Base-by-base conservation (phyloP, 805 yeast genomes). In the Spathaspora gorwiae region DNA sequence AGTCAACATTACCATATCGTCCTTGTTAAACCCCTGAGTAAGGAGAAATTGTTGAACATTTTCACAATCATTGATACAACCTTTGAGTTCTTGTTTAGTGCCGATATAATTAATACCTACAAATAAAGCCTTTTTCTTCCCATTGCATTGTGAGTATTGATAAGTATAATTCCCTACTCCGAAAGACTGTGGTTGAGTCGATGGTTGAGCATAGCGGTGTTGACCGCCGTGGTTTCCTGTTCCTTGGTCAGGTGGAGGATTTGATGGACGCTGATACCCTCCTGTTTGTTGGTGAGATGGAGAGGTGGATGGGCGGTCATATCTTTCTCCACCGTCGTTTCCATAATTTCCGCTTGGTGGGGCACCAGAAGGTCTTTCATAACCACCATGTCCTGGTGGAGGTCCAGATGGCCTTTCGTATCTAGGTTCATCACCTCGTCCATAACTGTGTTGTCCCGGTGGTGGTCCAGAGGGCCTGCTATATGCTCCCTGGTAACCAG, bases 41-140 rank as follows among this genome's bases (percentile, higher is more conserved):
- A 69, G 57, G 46, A 80, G 65, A 48, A 74, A 75, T 37, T 55
- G 53, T 42, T 62, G 68, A 72, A 79, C 76, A 63, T 77, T 79
- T 42, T 73, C 63, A 13, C 75, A 88, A 62, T 87, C 96, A 57
- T 88, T 88, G 57, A 88, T 84, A 61, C 95, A 87, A 1, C 96
- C 96, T 37, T 81, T 70, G 39, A 88, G 65, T 49, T 73, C 77
- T 56, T 79, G 83, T 40, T 60, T 62, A 3, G 83, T 65, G 6
- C 90, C 90, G 48, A 78, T 70, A 63, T 88, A 88, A 65, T 88
- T 88, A 61, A 84, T 82, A 10, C 96, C 96, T 46, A 88, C 73
- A 41, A 87, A 58, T 44, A 88, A 60, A 2, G 95, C 96, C 64
- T 87, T 88, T 49, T 81, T 76, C 31, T 73, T 71, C 11, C 95